Conservation (phyloP, 108 stramenopile genomes). For the Nitzschia palea region DNA sequence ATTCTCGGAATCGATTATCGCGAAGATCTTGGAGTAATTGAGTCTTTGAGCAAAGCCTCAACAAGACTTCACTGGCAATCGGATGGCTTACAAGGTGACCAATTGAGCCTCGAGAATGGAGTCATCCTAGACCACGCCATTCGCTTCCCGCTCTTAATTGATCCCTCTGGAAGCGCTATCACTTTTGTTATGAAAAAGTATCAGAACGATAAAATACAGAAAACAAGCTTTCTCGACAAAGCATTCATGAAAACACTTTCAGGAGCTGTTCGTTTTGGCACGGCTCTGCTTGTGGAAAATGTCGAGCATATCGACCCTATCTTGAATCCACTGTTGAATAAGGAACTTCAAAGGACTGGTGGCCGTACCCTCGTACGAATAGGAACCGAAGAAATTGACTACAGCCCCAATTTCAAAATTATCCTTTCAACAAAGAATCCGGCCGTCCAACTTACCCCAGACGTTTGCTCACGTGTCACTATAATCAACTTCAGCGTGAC, state of each 20-base stretch:
- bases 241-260: conserved; percentile 97
- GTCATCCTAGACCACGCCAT: conserved; percentile 89
- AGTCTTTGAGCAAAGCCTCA: conserved; percentile 87
- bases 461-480: conserved; percentile 96
- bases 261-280: conserved; percentile 97
- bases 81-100: conserved; percentile 90
- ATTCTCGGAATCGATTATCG: conserved; percentile 87
- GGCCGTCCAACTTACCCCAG: conserved; percentile 90
- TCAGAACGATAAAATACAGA: conserved; percentile 84
- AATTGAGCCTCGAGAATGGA: conserved; percentile 94
- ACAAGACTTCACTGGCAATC: conserved; percentile 90
- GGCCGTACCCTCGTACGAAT: conserved; percentile 93
- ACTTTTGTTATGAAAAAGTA: conserved; percentile 89
- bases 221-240: conserved; percentile 95
- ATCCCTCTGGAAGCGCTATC: conserved; percentile 96
- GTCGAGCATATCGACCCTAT: conserved; percentile 95
- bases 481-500: conserved; percentile 97
- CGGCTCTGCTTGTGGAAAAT: conserved; percentile 93
- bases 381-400: conserved; percentile 98
- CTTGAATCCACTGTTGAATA: conserved; percentile 95
- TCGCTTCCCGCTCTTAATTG: conserved; percentile 96
- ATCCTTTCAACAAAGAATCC: conserved; percentile 93
- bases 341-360: conserved; percentile 92
- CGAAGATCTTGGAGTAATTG: conserved; percentile 82
- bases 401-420: conserved; percentile 93